Base-by-base conservation (phyloP, 2,329 filamentous ascomycete species). In the Rhinocladiella mackenziei region DNA sequence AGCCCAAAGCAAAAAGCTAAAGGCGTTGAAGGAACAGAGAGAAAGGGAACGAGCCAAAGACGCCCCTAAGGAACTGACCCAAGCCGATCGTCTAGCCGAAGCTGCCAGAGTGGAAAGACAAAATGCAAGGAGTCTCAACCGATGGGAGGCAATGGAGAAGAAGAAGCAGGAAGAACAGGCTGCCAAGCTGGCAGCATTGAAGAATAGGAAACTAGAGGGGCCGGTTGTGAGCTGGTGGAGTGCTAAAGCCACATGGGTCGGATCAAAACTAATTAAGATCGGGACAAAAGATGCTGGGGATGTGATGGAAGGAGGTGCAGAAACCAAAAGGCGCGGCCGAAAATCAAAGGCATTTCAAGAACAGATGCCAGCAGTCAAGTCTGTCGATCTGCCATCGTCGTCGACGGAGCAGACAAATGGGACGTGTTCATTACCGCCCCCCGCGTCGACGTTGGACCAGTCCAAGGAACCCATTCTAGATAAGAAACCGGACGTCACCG, bases 151-250 rank as follows among this genome's bases (percentile, higher is more conserved):
- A 64, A 86, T 88, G 5, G 92, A 98, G 68, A 89, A 88, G 66
- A 81, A 84, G 62, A 81, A 91, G 46, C 85, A 89, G 55, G 87
- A 91, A 58, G 86, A 94, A 60, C 78, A 91, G 50, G 78, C 81
- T 53, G 84, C 82, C 29, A 91, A 85, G 66, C 73, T 97, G 35
- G 89, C 91, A 28, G 92, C 91, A 10, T 72, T 97, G 56, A 86
- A 94, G 58, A 87, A 89, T 62, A 80, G 89, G 36, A 87, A 85
- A 38, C 75, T 97, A 6, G 83, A 91, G 41, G 92, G 92, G 0
- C 88, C 92, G 0, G 87, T 96, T 8, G 82, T 96, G 30, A 87
- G 86, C 2, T 91, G 86, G 64, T 96, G 89, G 84, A 97, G 89
- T 64, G 92, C 91, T n/a, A 78, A 87, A 51, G 86, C 86, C 23